Evolutionary conservation across 78 protist species (phyloP).

Genomic region (Paratrimastix pyriformis): DNA sequence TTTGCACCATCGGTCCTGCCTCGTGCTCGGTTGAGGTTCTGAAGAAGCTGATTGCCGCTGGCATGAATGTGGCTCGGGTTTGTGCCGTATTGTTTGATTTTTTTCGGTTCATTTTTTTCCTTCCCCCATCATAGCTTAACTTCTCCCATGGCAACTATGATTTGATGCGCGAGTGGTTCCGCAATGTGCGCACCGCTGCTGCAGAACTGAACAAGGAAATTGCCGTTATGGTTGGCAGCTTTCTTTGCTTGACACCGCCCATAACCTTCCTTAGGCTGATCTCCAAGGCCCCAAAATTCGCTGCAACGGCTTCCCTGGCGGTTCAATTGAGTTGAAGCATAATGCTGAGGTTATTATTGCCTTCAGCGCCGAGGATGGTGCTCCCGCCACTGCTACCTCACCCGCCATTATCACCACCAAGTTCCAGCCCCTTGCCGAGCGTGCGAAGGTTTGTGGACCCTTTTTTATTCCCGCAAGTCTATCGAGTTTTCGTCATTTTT

Average conservation of each 20-base stretch:
- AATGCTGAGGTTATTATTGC: constrained; percentile 7
- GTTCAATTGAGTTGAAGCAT: background rate
- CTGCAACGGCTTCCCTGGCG: background rate
- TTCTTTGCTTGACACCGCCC: no score
- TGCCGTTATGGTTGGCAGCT: background rate
- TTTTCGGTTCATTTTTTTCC: no score
- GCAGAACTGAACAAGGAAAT: background rate
- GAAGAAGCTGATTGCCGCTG: no score
- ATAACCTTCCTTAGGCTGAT: no score
- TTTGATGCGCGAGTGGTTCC: constrained; percentile 12
- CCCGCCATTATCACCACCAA: constrained; percentile 13
- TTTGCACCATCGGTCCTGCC: no score
- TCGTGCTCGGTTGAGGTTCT: no score
- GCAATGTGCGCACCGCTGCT: constrained; percentile 19
- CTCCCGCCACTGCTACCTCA: background rate
- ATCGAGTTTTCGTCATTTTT: background rate
- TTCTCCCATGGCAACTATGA: constrained; percentile 64
- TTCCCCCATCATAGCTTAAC: no score
- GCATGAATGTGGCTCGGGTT: no score
- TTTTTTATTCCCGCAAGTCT: no score
- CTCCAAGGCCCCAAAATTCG: constrained; percentile 38
- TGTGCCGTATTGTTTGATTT: no score
- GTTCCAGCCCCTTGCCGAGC: background rate
- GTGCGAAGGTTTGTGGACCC: background rate
- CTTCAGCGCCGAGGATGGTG: background rate